These are phyloP conservation scores for Globisporangium abappressorium DNA, from an alignment of 352 stramenopile species.

Conservation along the genomic window DNA sequence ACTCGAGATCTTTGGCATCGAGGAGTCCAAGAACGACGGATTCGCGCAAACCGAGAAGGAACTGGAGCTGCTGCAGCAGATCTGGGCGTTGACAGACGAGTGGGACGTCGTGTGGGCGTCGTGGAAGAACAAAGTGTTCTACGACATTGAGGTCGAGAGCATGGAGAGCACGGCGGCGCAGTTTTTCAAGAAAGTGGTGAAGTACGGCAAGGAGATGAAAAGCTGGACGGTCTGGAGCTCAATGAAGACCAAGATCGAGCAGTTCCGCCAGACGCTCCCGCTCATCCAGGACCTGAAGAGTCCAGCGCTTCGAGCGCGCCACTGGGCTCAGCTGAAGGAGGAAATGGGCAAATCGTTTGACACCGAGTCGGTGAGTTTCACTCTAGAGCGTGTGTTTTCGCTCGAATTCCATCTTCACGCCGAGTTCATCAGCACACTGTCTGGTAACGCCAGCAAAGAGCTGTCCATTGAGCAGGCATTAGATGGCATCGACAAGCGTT, in stretches of 20 bases:
- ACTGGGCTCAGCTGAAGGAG: conserved; percentile 89
- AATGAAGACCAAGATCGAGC: conserved; percentile 93
- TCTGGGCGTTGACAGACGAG: conserved; percentile 87
- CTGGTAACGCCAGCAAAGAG: conserved; percentile 90
- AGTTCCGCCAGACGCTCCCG: conserved; percentile 90
- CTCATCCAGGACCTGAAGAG: conserved; percentile 93
- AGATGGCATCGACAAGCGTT: conserved; percentile 86
- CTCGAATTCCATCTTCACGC: conserved; percentile 86
- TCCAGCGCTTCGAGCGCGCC: conserved; percentile 78
- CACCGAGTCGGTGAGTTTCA: conserved; percentile 71
- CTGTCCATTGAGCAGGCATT: conserved; percentile 90
- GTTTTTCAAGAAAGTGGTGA: conserved; percentile 92
- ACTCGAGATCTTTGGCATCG: conserved; percentile 91
- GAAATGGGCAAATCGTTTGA: conserved; percentile 87
- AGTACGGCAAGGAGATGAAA: conserved; percentile 93
- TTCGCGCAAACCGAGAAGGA: conserved; percentile 88
- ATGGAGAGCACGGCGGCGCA: conserved; percentile 88
- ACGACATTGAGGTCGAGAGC: conserved; percentile 89
- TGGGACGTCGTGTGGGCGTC: conserved; percentile 89
- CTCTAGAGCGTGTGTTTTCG: conserved; percentile 84
- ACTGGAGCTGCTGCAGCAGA: conserved; percentile 86
- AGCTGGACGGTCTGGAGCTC: conserved; percentile 89
- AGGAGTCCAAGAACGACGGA: conserved; percentile 83
- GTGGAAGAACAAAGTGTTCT: conserved; percentile 92
- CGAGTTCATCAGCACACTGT: conserved; percentile 91